These are phyloP conservation scores for Trichoderma cornu-damae DNA, from an alignment of 2,329 filamentous ascomycete genomes.

Conservation along the genomic window DNA sequence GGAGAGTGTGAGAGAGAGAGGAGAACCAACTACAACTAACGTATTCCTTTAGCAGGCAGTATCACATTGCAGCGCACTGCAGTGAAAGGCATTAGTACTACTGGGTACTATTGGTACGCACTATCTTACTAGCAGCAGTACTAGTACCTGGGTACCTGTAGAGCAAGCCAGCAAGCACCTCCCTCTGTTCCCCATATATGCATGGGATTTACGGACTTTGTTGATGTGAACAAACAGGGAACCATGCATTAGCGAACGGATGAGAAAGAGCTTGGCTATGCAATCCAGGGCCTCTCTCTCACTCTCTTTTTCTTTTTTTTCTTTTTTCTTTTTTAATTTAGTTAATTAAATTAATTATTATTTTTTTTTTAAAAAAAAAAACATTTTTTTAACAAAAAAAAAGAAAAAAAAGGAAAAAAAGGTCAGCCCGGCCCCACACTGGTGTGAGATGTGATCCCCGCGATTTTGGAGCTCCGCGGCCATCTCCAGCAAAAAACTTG, in stretches of 20 bases:
- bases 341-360: no score
- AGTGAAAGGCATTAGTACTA: no score
- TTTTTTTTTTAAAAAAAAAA: background rate
- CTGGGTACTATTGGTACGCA: no score
- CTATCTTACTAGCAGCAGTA: no score
- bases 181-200: background rate
- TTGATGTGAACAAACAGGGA: constrained; percentile 1
- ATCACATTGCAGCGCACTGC: background rate
- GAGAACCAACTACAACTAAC: background rate
- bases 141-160: no score
- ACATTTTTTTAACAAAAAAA: no score
- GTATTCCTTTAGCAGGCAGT: no score
- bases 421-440: constrained; percentile 6
- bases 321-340: no score
- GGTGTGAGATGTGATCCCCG: constrained; percentile 8
- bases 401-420: no score
- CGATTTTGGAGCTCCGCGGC: constrained; percentile 2
- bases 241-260: constrained; percentile 1
- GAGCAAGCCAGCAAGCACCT: no score
- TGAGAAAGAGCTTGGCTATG: background rate
- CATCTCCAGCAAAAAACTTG: constrained; percentile 7
- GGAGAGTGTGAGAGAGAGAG: background rate
- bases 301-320: background rate
- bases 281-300: no score
- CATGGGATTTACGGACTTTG: background rate